phyloP scores from a whole-genome alignment of 2,329 filamentous ascomycete species.

The Drechslera avenae region DNA sequence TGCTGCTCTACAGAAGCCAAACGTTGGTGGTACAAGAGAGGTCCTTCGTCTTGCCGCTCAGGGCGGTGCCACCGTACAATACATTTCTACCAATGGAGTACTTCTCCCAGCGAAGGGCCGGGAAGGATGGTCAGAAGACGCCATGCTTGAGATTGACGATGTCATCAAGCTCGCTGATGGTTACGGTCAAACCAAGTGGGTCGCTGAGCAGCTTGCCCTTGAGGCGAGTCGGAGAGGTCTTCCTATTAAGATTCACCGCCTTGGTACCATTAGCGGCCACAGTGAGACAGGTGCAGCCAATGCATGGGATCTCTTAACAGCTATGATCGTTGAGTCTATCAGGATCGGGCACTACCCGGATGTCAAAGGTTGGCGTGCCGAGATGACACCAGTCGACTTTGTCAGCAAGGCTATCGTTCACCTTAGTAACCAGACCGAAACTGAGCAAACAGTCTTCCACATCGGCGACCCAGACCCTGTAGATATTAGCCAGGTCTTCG shows the following conservation, averaged over 20 bases:
- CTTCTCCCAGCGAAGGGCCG: constrained; percentile 66
- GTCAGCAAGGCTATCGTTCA: constrained; percentile 75
- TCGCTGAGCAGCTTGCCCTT: constrained; percentile 74
- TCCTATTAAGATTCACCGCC: constrained; percentile 72
- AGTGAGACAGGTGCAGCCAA: constrained; percentile 76
- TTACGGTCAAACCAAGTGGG: constrained; percentile 83
- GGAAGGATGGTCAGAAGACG: constrained; percentile 72
- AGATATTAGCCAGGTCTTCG: constrained; percentile 68
- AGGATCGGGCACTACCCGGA: constrained; percentile 72
- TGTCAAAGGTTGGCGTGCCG: constrained; percentile 75
- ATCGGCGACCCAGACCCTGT: constrained; percentile 75
- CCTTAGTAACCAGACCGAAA: constrained; percentile 67
- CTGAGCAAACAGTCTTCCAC: constrained; percentile 71
- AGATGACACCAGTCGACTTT: constrained; percentile 86
- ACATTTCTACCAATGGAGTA: constrained; percentile 81
- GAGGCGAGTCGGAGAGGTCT: constrained; percentile 72
- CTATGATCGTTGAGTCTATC: constrained; percentile 76
- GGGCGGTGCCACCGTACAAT: constrained; percentile 73
- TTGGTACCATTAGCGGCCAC: constrained; percentile 79
- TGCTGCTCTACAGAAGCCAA: constrained; percentile 73
- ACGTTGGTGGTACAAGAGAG: constrained; percentile 79
- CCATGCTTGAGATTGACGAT: constrained; percentile 68
- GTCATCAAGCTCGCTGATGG: constrained; percentile 73
- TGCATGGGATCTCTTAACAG: constrained; percentile 77
- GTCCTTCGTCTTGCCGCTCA: constrained; percentile 72